Percentiles rank a stretch among this genome's conserved stretches.
These are phyloP conservation scores for Petasospora rhodanensis DNA, from an alignment of 1,139 yeast genomes.

Conservation along the genomic window DNA sequence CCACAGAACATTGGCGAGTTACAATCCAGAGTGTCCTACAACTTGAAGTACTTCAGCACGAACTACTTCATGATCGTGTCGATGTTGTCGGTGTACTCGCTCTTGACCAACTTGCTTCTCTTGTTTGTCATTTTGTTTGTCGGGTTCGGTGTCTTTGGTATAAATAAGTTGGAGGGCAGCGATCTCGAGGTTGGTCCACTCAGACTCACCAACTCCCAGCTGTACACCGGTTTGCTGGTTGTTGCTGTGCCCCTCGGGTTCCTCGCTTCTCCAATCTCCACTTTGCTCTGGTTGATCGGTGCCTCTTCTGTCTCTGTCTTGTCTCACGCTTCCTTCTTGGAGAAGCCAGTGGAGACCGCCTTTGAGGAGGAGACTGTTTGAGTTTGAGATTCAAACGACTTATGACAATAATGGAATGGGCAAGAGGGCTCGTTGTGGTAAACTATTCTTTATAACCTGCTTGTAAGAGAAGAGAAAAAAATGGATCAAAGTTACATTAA, in stretches of 20 bases:
- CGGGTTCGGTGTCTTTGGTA: conserved; percentile 71
- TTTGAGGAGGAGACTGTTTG: conserved; percentile 68
- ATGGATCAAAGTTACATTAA: no score
- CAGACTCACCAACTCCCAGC: conserved; percentile 71
- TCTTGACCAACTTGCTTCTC: conserved; percentile 78
- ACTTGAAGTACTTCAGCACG: conserved; percentile 81
- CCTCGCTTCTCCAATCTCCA: conserved; percentile 88
- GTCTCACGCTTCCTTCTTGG: conserved; percentile 92
- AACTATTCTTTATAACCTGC: no score
- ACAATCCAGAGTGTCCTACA: conserved; percentile 83
- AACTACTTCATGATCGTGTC: conserved; percentile 77
- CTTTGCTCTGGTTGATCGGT: conserved; percentile 95
- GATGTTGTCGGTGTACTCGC: conserved; percentile 63
- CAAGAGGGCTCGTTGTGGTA: no score
- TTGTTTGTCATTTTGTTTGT: conserved; percentile 74
- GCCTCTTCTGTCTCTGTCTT: conserved; percentile 84
- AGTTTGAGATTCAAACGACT: conserved; percentile 1
- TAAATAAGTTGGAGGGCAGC: conserved; percentile 72
- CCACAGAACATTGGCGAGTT: conserved; percentile 87
- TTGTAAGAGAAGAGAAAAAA: no score
- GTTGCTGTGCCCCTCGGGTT: conserved; percentile 85
- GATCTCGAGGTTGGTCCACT: conserved; percentile 69
- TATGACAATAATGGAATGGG: no score
- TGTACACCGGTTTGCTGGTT: conserved; percentile 80
- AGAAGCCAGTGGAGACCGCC: conserved; percentile 96